Evolutionary conservation across 164 flowering plant species (phyloP).

Genomic region (Chloranthus sessilifolius): DNA sequence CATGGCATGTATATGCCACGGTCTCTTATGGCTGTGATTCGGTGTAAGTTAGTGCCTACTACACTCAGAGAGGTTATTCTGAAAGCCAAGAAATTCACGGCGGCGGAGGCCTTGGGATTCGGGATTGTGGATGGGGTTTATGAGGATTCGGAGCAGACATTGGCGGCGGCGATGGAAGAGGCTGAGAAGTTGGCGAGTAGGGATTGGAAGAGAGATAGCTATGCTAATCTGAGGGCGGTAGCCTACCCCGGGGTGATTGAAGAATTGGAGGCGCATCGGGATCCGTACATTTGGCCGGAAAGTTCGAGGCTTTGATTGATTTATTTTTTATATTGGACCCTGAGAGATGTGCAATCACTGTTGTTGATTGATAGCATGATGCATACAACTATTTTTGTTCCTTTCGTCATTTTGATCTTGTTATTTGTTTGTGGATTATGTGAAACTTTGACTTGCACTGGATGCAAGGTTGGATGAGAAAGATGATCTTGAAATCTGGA

Average conservation of each 20-base stretch:
- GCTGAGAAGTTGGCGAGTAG: constrained; percentile 8
- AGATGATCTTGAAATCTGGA: no score
- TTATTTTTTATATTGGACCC: no score
- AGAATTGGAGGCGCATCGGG: constrained; percentile 10
- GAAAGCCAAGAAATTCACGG: constrained; percentile 11
- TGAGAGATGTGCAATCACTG: no score
- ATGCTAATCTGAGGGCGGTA: constrained; percentile 8
- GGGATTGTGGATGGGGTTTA: constrained; percentile 10
- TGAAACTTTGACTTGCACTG: no score
- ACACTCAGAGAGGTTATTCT: constrained; percentile 9
- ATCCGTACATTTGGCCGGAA: constrained; percentile 3
- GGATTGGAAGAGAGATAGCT: constrained; percentile 8
- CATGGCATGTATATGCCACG: constrained; percentile 17
- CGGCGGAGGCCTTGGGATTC: constrained; percentile 2
- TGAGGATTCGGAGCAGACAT: constrained; percentile 6
- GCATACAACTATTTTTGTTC: no score
- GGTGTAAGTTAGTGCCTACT: constrained; percentile 4
- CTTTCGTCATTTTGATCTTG: no score
- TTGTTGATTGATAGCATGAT: no score
- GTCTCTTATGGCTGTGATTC: constrained; percentile 11
- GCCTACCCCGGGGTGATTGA: constrained; percentile 4
- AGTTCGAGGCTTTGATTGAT: constrained; percentile 4
- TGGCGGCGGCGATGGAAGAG: constrained; percentile 6
- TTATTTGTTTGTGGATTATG: no score
- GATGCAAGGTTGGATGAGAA: no score